phyloP scores from a whole-genome alignment of 2,329 filamentous ascomycete species.

The Penicillium glabrum region DNA sequence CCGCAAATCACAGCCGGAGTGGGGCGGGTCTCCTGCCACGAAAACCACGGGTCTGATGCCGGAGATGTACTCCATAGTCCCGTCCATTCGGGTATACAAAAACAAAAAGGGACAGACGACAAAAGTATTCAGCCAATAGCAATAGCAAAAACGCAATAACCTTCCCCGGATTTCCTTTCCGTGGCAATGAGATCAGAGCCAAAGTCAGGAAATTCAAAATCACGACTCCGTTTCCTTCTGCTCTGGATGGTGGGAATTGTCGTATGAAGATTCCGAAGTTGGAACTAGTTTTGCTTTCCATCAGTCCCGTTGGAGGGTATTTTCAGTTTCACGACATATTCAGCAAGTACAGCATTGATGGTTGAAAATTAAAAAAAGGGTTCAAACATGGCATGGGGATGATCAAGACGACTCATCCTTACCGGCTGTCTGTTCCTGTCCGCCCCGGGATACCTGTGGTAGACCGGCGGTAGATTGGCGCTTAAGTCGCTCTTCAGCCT shows the following conservation, averaged over 20 bases:
- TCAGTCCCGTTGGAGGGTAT: not conserved
- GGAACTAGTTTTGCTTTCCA: not conserved
- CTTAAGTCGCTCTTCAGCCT: conserved; percentile 78
- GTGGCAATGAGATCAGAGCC: not conserved
- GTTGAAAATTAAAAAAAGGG: not conserved
- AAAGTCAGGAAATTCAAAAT: not conserved
- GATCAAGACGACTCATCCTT: conserved; percentile 23
- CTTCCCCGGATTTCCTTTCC: not conserved
- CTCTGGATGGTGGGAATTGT: conserved; percentile 64
- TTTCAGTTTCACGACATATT: not conserved
- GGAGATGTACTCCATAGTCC: not conserved
- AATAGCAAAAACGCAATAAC: not conserved
- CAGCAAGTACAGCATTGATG: not conserved
- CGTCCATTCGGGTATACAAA: conserved; percentile 9
- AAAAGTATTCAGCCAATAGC: not conserved
- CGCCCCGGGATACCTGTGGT: conserved; percentile 4
- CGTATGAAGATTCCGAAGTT: conserved; percentile 22
- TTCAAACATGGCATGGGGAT: conserved; percentile 9
- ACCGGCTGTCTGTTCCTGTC: conserved; percentile 20
- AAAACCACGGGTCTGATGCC: not conserved
- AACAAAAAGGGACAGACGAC: conserved; percentile 2
- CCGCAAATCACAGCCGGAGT: conserved; percentile 1
- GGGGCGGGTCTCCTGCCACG: not conserved
- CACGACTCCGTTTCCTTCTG: conserved; percentile 12
- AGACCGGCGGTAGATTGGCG: conserved; percentile 20